Evolutionary conservation across 2,329 filamentous ascomycete genomes (phyloP), one percentile per base, ranked within the genome.

Genomic region (Exophiala lecanii-corni): DNA sequence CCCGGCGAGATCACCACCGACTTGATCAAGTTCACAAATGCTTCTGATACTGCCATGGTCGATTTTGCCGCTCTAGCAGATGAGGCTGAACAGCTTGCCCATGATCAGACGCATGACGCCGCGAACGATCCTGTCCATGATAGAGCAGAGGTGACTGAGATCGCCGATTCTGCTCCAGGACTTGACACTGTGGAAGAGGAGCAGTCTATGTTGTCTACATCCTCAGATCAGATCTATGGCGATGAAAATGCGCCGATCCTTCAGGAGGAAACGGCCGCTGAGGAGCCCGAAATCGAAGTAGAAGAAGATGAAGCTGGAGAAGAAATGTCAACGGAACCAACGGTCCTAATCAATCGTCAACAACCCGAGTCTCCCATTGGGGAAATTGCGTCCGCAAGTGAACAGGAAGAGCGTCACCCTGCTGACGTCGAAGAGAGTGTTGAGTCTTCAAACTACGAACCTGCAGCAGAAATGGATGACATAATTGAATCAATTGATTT

Each of bases 141-240:
- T 12, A 12, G 23, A 7, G 23, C 23, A 7, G 23, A 26, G 23
- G 12, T 6, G 7, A 26, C 23, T 26, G 23, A 26, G 12, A 7
- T 12, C 12, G 23, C 7, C 12, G 12, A 12, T 7, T 26, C 13
- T 4, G 43, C 7, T 3, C 32, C 28, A 20, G 36, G 28, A 21
- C 36, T 47, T 34, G 37, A 43, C 17, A 34, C 26, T 0, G 37
- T 50, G 3, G 35, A 45, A 21, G 49, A 51, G 25, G 39, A 45
- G 25, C 41, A 39, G 19, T 50, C 46, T 12, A 18, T 50, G 9
- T 17, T 58, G 16, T 83, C 80, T 0, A 78, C 82, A 47, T 74
- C 75, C 1, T 82, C 78, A 55, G 75, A 84, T 12, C 23, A 26
- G 50, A 76, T 81, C 50, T 83, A 83, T 55, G 79, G 74, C 2